Evolutionary conservation across 805 yeast species (phyloP).

Genomic region (Priceomyces haplophilus): DNA sequence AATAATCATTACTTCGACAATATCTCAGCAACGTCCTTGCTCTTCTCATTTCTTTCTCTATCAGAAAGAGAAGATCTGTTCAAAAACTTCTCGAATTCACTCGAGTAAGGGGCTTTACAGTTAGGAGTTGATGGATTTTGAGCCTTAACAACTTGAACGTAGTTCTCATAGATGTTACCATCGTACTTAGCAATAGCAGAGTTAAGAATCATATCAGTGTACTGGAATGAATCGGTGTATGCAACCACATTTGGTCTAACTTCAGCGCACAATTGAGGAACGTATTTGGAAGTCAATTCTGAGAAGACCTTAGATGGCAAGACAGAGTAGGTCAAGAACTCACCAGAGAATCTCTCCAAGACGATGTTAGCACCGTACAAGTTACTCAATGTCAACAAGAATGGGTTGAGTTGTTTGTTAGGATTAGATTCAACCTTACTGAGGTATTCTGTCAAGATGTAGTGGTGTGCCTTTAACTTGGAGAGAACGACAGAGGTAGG

Average conservation of each 20-base stretch:
- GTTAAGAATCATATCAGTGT: slow-evolving; percentile 41
- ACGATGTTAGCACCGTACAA: slow-evolving; percentile 32
- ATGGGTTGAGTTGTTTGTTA: slow-evolving; percentile 23
- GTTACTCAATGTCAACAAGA: slow-evolving; percentile 29
- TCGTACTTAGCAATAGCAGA: slow-evolving; percentile 42
- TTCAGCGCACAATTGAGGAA: slow-evolving; percentile 32
- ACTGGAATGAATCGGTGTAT: slow-evolving; percentile 43
- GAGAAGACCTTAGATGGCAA: slow-evolving; percentile 28
- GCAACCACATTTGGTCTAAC: slow-evolving; percentile 41
- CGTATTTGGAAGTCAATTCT: slow-evolving; percentile 21
- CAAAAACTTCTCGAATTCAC: slow-evolving; percentile 38
- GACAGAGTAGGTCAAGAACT: slow-evolving; percentile 37
- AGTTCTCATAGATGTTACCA: slow-evolving; percentile 45
- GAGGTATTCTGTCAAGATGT: slow-evolving; percentile 32
- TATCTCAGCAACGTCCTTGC: slow-evolving; percentile 29
- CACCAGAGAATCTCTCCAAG: slow-evolving; percentile 34
- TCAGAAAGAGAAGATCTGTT: slow-evolving; percentile 33
- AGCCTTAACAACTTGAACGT: slow-evolving; percentile 33
- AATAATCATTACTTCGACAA: slow-evolving; percentile 22
- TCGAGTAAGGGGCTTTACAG: slow-evolving; percentile 42
- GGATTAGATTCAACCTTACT: slow-evolving; percentile 20
- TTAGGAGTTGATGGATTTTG: slow-evolving; percentile 31
- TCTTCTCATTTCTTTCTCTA: slow-evolving; percentile 39
- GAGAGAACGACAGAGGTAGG: slow-evolving; percentile 38
- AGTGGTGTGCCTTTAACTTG: slow-evolving; percentile 44